Percentiles rank a stretch among this genome's conserved stretches.
Evolutionary conservation across 257 asterid species (phyloP).

Genomic region (Plantago elongata): DNA sequence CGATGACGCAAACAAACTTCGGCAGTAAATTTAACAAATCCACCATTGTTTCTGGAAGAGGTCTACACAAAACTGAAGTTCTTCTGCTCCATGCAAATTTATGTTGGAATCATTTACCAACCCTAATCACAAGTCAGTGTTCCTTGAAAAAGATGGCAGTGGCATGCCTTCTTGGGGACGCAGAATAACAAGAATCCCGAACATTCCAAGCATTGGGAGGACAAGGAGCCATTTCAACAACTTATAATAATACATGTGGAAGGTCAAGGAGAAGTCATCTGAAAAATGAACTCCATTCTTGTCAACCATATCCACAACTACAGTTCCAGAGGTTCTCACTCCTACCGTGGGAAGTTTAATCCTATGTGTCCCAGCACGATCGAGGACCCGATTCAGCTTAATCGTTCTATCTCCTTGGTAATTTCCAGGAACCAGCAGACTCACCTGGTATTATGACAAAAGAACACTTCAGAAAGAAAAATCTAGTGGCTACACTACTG

Average conservation of each 20-base stretch:
- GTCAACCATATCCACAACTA: constrained; percentile 94
- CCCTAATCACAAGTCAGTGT: constrained; percentile 65
- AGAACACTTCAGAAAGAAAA: constrained; percentile 12
- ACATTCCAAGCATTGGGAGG: constrained; percentile 98
- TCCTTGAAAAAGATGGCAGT: constrained; percentile 90
- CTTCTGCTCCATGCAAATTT: constrained; percentile 15
- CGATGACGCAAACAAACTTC: neutral
- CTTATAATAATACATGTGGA: constrained; percentile 85
- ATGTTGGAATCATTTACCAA: constrained; percentile 12
- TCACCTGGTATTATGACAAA: constrained; percentile 41
- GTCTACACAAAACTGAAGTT: constrained; percentile 11
- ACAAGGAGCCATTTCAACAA: constrained; percentile 90
- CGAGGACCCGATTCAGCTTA: constrained; percentile 54
- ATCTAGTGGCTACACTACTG: neutral
- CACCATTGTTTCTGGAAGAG: constrained; percentile 12
- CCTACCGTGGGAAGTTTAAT: constrained; percentile 81
- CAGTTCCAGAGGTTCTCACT: constrained; percentile 87
- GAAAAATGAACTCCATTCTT: constrained; percentile 80
- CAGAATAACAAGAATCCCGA: constrained; percentile 76
- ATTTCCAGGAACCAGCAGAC: constrained; percentile 95
- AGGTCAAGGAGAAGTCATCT: constrained; percentile 87
- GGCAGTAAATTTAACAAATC: constrained; percentile 8
- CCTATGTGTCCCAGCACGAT: constrained; percentile 61
- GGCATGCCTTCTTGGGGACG: constrained; percentile 96
- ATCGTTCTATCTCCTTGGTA: constrained; percentile 96